These are phyloP conservation scores for Rosa persica DNA, from an alignment of 306 rosid genomes.

Conservation along the genomic window DNA sequence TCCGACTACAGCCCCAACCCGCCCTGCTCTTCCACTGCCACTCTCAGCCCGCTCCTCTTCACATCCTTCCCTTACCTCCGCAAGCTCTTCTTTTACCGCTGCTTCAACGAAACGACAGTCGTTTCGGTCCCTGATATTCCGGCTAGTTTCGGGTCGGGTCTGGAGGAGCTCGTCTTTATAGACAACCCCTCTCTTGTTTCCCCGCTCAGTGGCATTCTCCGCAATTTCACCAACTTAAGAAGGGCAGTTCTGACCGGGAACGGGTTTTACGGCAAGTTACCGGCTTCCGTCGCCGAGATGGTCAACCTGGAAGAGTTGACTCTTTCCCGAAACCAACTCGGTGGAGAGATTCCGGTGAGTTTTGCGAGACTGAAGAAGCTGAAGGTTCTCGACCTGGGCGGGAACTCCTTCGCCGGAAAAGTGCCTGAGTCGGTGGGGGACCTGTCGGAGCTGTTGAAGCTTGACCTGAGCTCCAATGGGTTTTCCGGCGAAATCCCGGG, in stretches of 20 bases:
- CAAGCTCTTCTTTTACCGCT: slow-evolving; percentile 75
- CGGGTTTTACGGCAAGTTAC: slow-evolving; percentile 51
- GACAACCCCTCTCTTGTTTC: slow-evolving; percentile 58
- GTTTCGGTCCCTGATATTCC: slow-evolving; percentile 30
- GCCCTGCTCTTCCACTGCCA: slow-evolving; percentile 55
- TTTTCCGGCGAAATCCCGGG: slow-evolving; percentile 60
- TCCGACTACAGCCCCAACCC: slow-evolving; percentile 75
- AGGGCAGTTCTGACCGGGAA: slow-evolving; percentile 59
- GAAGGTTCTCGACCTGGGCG: slow-evolving; percentile 63
- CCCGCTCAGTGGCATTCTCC: slow-evolving; percentile 34
- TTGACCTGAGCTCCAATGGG: slow-evolving; percentile 59
- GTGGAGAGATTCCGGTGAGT: slow-evolving; percentile 42
- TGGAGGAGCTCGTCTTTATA: slow-evolving; percentile 69
- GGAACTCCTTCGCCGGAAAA: slow-evolving; percentile 40
- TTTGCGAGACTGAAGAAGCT: slow-evolving; percentile 39
- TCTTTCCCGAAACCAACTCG: slow-evolving; percentile 53
- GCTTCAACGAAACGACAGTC: slow-evolving; percentile 54
- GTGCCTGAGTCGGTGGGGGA: slow-evolving; percentile 42
- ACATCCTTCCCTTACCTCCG: slow-evolving; percentile 55
- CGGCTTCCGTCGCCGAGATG: slow-evolving; percentile 15
- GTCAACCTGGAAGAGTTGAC: slow-evolving; percentile 61
- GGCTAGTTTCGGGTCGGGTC: slow-evolving; percentile 22
- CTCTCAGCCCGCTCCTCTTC: slow-evolving; percentile 55
- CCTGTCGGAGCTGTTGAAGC: slow-evolving; percentile 58
- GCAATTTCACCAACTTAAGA: slow-evolving; percentile 44